These are phyloP conservation scores for Tulasnella calospora DNA, from an alignment of 768 basidiomycete genomes.

Conservation along the genomic window DNA sequence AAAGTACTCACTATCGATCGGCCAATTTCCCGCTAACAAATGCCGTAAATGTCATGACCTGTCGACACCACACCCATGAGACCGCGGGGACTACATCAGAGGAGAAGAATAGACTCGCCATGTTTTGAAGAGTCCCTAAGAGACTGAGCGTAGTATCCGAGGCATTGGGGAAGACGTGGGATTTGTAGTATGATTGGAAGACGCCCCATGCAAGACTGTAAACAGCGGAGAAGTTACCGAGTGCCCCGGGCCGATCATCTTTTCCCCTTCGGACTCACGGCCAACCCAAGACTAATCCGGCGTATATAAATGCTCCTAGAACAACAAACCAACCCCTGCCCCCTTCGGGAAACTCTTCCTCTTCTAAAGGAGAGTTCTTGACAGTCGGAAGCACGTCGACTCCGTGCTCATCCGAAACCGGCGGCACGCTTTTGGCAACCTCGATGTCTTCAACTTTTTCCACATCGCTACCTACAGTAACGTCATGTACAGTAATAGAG, in stretches of 20 bases:
- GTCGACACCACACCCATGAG: neutral
- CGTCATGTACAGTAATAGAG: neutral
- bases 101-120: neutral
- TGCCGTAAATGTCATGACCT: conserved; percentile 28
- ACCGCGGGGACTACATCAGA: neutral
- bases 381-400: neutral
- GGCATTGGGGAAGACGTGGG: conserved; percentile 25
- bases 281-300: conserved; percentile 20
- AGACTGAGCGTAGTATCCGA: conserved; percentile 23
- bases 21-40: conserved; percentile 29
- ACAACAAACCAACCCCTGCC: conserved; percentile 29
- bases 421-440: neutral
- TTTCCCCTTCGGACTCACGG: conserved; percentile 8
- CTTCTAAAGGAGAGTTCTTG: conserved; percentile 11
- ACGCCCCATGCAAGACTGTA: conserved; percentile 26
- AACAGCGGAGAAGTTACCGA: neutral
- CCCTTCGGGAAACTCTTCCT: conserved; percentile 28
- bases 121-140: conserved; percentile 22
- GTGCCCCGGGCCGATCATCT: neutral
- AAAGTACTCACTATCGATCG: conserved; percentile 25
- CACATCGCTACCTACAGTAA: neutral
- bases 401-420: neutral
- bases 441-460: neutral
- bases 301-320: conserved; percentile 25
- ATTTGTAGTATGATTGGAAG: conserved; percentile 27